phyloP scores from a whole-genome alignment of 1,284 basidiomycete genomes.

The Coniferiporia sulphurascens region DNA sequence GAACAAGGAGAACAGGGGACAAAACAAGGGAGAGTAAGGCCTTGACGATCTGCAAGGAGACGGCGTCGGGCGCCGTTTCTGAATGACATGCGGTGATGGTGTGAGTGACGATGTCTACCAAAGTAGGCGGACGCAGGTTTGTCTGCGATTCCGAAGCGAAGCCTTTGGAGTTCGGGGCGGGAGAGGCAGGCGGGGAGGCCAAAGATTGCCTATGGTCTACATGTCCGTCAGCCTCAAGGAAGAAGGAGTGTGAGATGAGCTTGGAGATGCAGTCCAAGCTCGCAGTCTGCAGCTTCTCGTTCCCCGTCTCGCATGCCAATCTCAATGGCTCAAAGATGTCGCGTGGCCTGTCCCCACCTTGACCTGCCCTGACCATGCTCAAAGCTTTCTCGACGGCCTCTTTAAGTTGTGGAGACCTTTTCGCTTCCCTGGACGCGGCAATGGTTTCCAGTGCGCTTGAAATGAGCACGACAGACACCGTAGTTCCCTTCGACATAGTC shows the following conservation, averaged over 20 bases:
- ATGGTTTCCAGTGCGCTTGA: conserved; percentile 87
- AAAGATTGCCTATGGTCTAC: conserved; percentile 28
- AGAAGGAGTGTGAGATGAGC: conserved; percentile 94
- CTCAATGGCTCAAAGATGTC: conserved; percentile 92
- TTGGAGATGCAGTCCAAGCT: conserved; percentile 96
- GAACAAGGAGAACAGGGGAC: conserved; percentile 81
- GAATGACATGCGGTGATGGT: conserved; percentile 92
- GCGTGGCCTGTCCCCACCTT: conserved; percentile 67
- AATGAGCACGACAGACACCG: conserved; percentile 75
- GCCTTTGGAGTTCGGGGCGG: conserved; percentile 42
- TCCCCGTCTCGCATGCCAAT: conserved; percentile 89
- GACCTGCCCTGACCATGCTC: conserved; percentile 72
- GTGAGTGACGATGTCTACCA: conserved; percentile 88
- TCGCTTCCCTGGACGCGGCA: conserved; percentile 85
- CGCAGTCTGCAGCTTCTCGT: conserved; percentile 89
- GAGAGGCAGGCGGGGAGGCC: conserved; percentile 69
- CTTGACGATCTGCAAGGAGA: conserved; percentile 94
- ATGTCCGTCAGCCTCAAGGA: conserved; percentile 60
- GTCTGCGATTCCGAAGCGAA: conserved; percentile 46
- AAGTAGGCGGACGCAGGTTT: conserved; percentile 52
- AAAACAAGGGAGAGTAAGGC: conserved; percentile 85
- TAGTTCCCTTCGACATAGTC: conserved; percentile 67
- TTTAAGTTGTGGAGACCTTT: conserved; percentile 72
- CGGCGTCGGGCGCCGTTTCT: conserved; percentile 81
- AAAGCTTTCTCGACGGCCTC: conserved; percentile 81